Evolutionary conservation across 2,329 filamentous ascomycete species (phyloP).

Genomic region (Spiromastix sp.): DNA sequence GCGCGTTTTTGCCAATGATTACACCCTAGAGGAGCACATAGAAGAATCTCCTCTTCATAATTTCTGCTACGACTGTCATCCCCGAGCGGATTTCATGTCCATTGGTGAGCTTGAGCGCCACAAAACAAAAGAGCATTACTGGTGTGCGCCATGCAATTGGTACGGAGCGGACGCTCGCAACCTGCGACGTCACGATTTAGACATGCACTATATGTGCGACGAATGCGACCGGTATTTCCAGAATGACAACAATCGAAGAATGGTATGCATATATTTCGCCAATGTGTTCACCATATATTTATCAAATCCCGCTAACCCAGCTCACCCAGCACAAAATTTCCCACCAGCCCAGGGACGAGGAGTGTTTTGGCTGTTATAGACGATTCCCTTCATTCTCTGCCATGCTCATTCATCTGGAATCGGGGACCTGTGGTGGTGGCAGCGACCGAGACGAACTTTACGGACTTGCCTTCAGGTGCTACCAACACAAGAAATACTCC

Average conservation of each 20-base stretch:
- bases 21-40: conserved; percentile 1
- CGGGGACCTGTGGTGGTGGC: conserved; percentile 12
- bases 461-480: background rate
- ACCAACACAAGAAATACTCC: background rate
- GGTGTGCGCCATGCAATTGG: conserved; percentile 7
- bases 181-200: conserved; percentile 7
- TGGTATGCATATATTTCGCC: conserved; percentile 7
- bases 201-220: conserved; percentile 9
- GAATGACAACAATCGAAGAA: conserved; percentile 11
- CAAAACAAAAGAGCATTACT: background rate
- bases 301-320: too few species aligned
- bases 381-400: conserved; percentile 14
- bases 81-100: conserved; percentile 6
- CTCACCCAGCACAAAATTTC: conserved; percentile 13
- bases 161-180: conserved; percentile 10
- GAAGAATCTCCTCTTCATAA: conserved; percentile 4
- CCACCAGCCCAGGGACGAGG: conserved; percentile 9
- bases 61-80: conserved; percentile 7
- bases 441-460: conserved; percentile 7
- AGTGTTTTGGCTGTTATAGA: conserved; percentile 15
- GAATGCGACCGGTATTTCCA: conserved; percentile 9
- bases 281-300: background rate
- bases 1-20: conserved; percentile 4
- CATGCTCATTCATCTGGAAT: conserved; percentile 19
- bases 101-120: background rate